Conservation (phyloP, 1,284 basidiomycete genomes). For the Fomitiporia mediterranea region DNA sequence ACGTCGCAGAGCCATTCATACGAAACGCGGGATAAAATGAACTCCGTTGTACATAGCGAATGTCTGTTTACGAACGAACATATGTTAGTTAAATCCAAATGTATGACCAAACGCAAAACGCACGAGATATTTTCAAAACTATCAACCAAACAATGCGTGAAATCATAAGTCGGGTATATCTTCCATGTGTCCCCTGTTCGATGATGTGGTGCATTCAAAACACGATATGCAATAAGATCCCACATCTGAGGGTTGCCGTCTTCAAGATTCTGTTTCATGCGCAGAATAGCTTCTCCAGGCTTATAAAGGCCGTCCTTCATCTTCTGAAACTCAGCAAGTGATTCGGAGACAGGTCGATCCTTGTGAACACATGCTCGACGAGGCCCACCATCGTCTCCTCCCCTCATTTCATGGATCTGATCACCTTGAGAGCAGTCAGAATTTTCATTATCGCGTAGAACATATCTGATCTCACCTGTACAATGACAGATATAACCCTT, state of each 20-base stretch:
- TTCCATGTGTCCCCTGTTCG: slow-evolving; percentile 92
- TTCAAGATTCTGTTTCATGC: slow-evolving; percentile 97
- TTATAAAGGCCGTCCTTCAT: slow-evolving; percentile 93
- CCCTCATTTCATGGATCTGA: slow-evolving; percentile 86
- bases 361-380: slow-evolving; percentile 88
- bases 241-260: slow-evolving; percentile 99
- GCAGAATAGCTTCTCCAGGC: slow-evolving; percentile 86
- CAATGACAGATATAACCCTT: slow-evolving; percentile 97
- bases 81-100: background rate
- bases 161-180: slow-evolving; percentile 97
- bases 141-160: slow-evolving; percentile 98
- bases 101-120: slow-evolving; percentile 32
- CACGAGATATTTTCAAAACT: slow-evolving; percentile 99
- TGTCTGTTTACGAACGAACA: slow-evolving; percentile 56
- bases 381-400: slow-evolving; percentile 76
- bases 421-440: slow-evolving; percentile 53
- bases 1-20: slow-evolving; percentile 99
- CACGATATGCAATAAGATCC: slow-evolving; percentile 97
- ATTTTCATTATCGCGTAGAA: slow-evolving; percentile 6
- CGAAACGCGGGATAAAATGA: slow-evolving; percentile 93
- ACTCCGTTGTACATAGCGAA: slow-evolving; percentile 96
- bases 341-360: slow-evolving; percentile 79
- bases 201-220: slow-evolving; percentile 89
- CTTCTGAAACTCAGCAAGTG: slow-evolving; percentile 81
- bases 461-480: slow-evolving; percentile 58